phyloP scores from a whole-genome alignment of 1,284 basidiomycete genomes.

The Tilletia indica region DNA sequence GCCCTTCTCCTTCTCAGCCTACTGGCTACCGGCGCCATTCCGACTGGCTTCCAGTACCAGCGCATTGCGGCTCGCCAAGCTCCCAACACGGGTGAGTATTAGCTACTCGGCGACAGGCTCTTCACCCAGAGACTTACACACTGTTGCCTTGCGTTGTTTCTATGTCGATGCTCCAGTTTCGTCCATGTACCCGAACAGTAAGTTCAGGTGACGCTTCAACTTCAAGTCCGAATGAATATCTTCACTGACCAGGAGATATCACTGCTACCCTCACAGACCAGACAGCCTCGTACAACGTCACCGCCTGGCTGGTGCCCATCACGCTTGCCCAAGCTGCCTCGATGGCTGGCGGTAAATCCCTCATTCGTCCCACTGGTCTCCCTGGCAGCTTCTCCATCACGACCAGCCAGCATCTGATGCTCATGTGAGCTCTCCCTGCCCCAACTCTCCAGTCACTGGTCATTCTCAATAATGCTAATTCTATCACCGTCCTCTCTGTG shows the following conservation, averaged over 20 bases:
- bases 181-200: not conserved
- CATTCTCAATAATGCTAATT: not conserved
- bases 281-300: slow-evolving; percentile 14
- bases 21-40: not conserved
- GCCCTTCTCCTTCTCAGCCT: slow-evolving; percentile 23
- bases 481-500: not conserved
- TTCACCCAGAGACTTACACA: not conserved
- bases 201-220: not conserved
- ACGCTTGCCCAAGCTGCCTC: slow-evolving; percentile 8
- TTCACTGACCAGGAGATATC: no score
- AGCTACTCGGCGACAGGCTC: no score
- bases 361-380: slow-evolving; percentile 4
- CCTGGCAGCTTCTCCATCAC: not conserved
- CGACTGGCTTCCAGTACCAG: not conserved
- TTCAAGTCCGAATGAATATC: no score
- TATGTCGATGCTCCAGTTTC: not conserved
- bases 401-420: slow-evolving; percentile 12
- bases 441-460: no score
- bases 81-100: slow-evolving; percentile 13
- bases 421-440: not conserved
- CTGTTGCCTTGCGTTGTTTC: not conserved
- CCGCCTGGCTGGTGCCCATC: slow-evolving; percentile 14
- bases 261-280: not conserved
- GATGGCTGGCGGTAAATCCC: slow-evolving; percentile 14
- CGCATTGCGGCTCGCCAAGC: not conserved